A percentile compares a stretch with the other conserved stretches of the same genome.
These are phyloP conservation scores for Bretschneidera sinensis DNA, from an alignment of 345 rosid species.

Conservation along the genomic window DNA sequence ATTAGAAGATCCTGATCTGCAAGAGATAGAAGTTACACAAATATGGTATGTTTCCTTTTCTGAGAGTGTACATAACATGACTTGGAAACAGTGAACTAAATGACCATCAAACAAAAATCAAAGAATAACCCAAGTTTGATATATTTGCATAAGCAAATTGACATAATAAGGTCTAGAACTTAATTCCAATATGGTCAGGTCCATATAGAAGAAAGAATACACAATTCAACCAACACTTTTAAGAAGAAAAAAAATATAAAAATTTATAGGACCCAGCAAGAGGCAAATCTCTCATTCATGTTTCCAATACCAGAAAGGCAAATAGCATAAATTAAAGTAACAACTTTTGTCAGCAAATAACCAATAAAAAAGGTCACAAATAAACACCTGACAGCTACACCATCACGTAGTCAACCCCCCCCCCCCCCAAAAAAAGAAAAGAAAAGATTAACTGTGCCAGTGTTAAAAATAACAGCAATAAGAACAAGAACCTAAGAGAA, in stretches of 20 bases:
- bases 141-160: background rate
- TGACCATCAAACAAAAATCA: background rate
- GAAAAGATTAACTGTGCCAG: background rate
- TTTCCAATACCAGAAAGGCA: too few relatives aligned
- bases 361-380: too few relatives aligned
- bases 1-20: constrained; percentile 40
- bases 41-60: background rate
- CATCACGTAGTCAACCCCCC: background rate
- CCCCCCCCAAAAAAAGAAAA: background rate
- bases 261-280: too few relatives aligned
- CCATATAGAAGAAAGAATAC: background rate
- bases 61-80: background rate
- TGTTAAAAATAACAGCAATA: background rate
- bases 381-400: background rate
- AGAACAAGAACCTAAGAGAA: background rate
- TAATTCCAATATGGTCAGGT: background rate
- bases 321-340: too few relatives aligned
- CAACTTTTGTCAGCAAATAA: too few relatives aligned
- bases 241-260: too few relatives aligned
- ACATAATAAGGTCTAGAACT: too few relatives aligned
- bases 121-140: background rate
- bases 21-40: constrained; percentile 10
- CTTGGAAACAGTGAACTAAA: background rate
- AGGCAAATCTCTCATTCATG: too few relatives aligned
- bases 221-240: too few relatives aligned